Evolutionary conservation across 2,329 filamentous ascomycete genomes (phyloP).

Genomic region (Pseudogymnoascus sp.): DNA sequence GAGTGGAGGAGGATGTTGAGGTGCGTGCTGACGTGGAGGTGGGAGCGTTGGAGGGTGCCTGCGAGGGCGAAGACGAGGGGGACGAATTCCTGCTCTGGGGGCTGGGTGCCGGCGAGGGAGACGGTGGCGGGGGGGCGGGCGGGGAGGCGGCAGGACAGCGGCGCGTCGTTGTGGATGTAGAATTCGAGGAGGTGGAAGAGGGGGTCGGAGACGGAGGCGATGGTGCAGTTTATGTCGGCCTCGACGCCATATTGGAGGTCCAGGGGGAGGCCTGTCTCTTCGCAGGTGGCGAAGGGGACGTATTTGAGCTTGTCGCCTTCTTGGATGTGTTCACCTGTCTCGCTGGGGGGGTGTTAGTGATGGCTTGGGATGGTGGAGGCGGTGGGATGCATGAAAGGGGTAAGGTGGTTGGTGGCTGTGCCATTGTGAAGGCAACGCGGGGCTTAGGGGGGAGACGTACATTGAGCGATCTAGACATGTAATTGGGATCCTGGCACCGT

Average conservation of each 20-base stretch:
- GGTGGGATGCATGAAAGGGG: background rate
- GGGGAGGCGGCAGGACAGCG: slow-evolving; percentile 82
- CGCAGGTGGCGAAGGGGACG: slow-evolving; percentile 82
- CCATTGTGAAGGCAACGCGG: background rate
- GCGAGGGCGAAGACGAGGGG: slow-evolving; percentile 83
- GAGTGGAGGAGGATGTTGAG: slow-evolving; percentile 80
- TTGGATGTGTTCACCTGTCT: slow-evolving; percentile 84
- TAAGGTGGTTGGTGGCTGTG: background rate
- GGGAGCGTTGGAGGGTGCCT: slow-evolving; percentile 78
- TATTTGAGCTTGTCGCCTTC: slow-evolving; percentile 81
- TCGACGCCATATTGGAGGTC: slow-evolving; percentile 81
- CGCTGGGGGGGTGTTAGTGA: slow-evolving; percentile 39
- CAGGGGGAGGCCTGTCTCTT: slow-evolving; percentile 75
- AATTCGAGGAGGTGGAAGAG: slow-evolving; percentile 91
- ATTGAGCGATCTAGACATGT: slow-evolving; percentile 68
- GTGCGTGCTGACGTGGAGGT: slow-evolving; percentile 82
- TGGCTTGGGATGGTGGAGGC: background rate
- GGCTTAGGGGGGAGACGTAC: slow-evolving; percentile 38
- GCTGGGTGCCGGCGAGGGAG: slow-evolving; percentile 38
- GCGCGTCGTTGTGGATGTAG: slow-evolving; percentile 95
- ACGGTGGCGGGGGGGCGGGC: slow-evolving; percentile 57
- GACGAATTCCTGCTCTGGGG: slow-evolving; percentile 55
- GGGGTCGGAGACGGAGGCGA: slow-evolving; percentile 65
- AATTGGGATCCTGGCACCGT: slow-evolving; percentile 58
- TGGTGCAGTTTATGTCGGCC: slow-evolving; percentile 74